Conservation (phyloP, 805 yeast species). For the Starmera caribaea region DNA sequence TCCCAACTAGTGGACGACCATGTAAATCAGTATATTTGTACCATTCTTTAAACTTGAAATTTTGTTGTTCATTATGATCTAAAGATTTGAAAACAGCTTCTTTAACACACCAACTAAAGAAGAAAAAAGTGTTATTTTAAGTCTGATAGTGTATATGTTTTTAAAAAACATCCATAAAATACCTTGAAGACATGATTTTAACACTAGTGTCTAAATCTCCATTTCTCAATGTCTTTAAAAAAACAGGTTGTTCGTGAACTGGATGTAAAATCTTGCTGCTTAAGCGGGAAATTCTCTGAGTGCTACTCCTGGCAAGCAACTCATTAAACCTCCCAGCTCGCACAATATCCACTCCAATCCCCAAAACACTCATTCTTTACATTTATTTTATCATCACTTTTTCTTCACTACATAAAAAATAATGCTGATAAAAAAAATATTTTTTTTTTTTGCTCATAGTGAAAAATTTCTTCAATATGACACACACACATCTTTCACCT, state of each 20-base stretch:
- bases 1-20: constrained; percentile 36
- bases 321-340: constrained; percentile 33
- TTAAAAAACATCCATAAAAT: too few relatives aligned
- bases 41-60: constrained; percentile 53
- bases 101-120: constrained; percentile 58
- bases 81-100: constrained; percentile 66
- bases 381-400: neutral
- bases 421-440: too few relatives aligned
- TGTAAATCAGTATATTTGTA: constrained; percentile 29
- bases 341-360: constrained; percentile 52
- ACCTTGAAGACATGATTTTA: constrained; percentile 34
- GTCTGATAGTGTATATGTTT: too few relatives aligned
- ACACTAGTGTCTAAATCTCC: constrained; percentile 20
- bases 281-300: too few relatives aligned
- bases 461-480: too few relatives aligned
- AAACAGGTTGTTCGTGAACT: constrained; percentile 27
- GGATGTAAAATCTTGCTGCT: constrained; percentile 39
- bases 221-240: constrained; percentile 10
- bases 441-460: too few relatives aligned
- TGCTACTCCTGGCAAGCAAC: too few relatives aligned
- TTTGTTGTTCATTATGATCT: constrained; percentile 35
- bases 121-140: neutral
- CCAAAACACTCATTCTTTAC: constrained; percentile 23
- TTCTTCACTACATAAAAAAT: neutral
- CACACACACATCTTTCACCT: too few relatives aligned